These are phyloP conservation scores for Lasiosphaeria miniovina DNA, from an alignment of 495 filamentous ascomycete species.

Conservation along the genomic window DNA sequence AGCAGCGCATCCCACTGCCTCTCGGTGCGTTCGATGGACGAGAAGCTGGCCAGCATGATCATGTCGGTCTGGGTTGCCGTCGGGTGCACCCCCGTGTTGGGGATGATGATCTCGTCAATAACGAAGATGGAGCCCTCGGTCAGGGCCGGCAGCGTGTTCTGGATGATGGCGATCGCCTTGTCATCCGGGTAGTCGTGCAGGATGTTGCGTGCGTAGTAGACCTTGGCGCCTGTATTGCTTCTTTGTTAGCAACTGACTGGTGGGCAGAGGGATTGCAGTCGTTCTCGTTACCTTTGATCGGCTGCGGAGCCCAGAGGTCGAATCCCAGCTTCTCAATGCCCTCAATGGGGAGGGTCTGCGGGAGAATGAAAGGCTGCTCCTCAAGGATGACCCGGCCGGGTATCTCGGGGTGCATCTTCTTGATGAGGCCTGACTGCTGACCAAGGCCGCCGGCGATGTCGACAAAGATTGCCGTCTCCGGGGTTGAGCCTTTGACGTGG, in stretches of 20 bases:
- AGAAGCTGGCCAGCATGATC: conserved; percentile 39
- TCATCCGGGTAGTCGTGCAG: conserved; percentile 47
- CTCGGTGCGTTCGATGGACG: conserved; percentile 41
- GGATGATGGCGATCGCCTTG: conserved; percentile 37
- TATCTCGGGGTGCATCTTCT: conserved; percentile 37
- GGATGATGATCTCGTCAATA: conserved; percentile 46
- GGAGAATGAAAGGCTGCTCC: conserved; percentile 41
- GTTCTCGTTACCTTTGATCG: conserved; percentile 38
- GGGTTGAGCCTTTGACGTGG: neutral
- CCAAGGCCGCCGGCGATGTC: conserved; percentile 53
- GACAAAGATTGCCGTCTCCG: conserved; percentile 37
- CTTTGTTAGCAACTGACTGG: conserved; percentile 15
- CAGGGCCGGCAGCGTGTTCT: conserved; percentile 37
- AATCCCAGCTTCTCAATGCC: conserved; percentile 44
- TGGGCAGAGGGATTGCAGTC: neutral
- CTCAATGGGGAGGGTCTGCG: conserved; percentile 27
- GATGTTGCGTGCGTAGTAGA: conserved; percentile 48
- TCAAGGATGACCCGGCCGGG: conserved; percentile 48
- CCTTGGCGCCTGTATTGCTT: conserved; percentile 39
- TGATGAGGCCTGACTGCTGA: conserved; percentile 47
- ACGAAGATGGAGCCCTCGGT: conserved; percentile 38
- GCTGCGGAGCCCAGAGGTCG: conserved; percentile 51
- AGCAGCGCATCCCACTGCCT: conserved; percentile 41
- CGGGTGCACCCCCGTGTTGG: conserved; percentile 20
- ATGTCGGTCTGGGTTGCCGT: conserved; percentile 29